phyloP scores from a whole-genome alignment of 257 asterid genomes.

The Apocynum venetum region DNA sequence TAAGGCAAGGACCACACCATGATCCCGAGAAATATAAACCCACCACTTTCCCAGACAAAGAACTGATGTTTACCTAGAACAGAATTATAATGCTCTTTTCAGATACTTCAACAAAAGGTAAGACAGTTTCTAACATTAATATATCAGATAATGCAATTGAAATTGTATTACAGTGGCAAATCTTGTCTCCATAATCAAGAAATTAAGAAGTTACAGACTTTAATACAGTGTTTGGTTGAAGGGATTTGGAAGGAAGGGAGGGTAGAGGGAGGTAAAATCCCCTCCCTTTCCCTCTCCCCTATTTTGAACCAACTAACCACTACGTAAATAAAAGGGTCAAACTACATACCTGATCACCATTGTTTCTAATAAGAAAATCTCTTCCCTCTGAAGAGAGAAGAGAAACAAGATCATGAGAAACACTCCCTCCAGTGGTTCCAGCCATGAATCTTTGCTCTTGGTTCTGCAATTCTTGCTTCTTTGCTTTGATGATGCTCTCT shows the following conservation, averaged over 20 bases:
- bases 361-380: slow-evolving; percentile 24
- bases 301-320: too few species aligned
- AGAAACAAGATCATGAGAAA: slow-evolving; percentile 14
- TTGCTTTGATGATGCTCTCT: background rate
- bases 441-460: slow-evolving; percentile 13
- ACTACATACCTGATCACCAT: slow-evolving; percentile 19
- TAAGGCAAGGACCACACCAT: slow-evolving; percentile 37
- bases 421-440: slow-evolving; percentile 11
- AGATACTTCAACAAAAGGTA: background rate
- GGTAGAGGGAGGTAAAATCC: too few species aligned
- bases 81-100: background rate
- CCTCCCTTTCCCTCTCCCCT: too few species aligned
- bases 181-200: background rate
- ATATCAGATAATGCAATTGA: background rate
- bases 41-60: slow-evolving; percentile 16
- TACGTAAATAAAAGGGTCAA: background rate
- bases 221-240: too few species aligned
- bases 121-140: background rate
- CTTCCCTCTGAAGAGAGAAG: slow-evolving; percentile 29
- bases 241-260: too few species aligned
- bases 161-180: background rate
- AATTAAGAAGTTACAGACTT: background rate
- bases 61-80: slow-evolving; percentile 20
- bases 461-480: background rate
- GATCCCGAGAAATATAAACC: slow-evolving; percentile 31